Evolutionary conservation across 345 rosid genomes (phyloP).

Genomic region (Ricinus communis): DNA sequence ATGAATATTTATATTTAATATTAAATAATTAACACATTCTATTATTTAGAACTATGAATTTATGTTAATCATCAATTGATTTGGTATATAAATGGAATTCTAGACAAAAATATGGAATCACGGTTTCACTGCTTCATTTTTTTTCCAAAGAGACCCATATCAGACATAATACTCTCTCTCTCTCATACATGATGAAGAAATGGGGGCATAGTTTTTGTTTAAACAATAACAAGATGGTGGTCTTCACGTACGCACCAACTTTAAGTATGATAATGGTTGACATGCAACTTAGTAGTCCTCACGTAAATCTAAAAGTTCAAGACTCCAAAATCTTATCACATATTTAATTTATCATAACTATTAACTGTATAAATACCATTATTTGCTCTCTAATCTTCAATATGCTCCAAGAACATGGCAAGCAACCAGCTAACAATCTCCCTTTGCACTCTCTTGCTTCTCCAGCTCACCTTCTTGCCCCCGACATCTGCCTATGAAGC

Average conservation of each 20-base stretch:
- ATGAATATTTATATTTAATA: too few relatives aligned
- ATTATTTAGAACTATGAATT: too few relatives aligned
- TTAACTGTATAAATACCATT: conserved; percentile 14
- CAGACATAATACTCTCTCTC: too few relatives aligned
- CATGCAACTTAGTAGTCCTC: conserved; percentile 32
- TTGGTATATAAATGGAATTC: too few relatives aligned
- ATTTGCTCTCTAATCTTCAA: neutral
- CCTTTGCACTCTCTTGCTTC: conserved; percentile 32
- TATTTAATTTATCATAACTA: too few relatives aligned
- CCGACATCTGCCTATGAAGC: conserved; percentile 28
- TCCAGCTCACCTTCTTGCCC: conserved; percentile 30
- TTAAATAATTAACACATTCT: too few relatives aligned
- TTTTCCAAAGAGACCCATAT: too few relatives aligned
- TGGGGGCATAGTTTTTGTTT: too few relatives aligned
- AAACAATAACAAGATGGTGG: conserved; percentile 12
- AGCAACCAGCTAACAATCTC: conserved; percentile 22
- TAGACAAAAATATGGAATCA: too few relatives aligned
- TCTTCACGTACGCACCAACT: conserved; percentile 29
- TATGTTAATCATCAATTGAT: too few relatives aligned
- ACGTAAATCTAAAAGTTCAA: conserved; percentile 29
- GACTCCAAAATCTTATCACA: neutral
- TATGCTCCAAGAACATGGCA: conserved; percentile 36
- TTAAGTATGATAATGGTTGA: neutral
- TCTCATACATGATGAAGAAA: too few relatives aligned
- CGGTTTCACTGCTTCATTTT: too few relatives aligned